Base-by-base conservation (phyloP, 352 stramenopile species). In the Poterioochromonas sp. region DNA sequence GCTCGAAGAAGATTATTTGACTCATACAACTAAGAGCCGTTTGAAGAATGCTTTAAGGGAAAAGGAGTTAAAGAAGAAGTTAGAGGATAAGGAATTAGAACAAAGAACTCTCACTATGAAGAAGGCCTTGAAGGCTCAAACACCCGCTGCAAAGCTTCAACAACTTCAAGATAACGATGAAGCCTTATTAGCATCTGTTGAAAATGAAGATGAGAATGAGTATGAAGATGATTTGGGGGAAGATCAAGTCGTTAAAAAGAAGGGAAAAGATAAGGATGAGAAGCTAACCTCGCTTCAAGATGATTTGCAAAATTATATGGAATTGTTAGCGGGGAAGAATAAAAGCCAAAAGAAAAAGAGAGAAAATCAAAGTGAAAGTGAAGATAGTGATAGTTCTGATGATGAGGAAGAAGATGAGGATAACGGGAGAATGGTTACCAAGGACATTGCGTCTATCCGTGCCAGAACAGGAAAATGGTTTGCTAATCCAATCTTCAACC, bases 211-310 rank as follows among this genome's bases (percentile, higher is more conserved):
- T 34, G 69, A 79, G 32, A 84, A 88, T 18, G 76, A 84, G 1
- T 81, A 89, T 2, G 86, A 89, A 5, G 86, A 88, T 11, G 85
- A 90, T 5, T n/a, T n/a, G n/a, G n/a, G n/a, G n/a, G 82, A 85
- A 34, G 80, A 85, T 11, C 78, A 83, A 0, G 64, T 77, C 11
- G 74, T 83, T 11, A 78, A 83, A 41, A 65, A 92, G 80, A 90
- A 90, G 85, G 87, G 91, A 80, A 88, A 91, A 82, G 90, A 90
- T 83, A 81, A 88, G 80, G 80, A 85, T 74, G 86, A 90, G 82
- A 87, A 88, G 44, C 87, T 93, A 54, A 87, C 90, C 35, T 87
- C 90, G 34, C 86, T 92, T 73, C 83, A 80, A 83, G 79, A 85
- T 81, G 80, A 88, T 85, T 79, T 88, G 84, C 84, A 90, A 73